Base-by-base conservation (phyloP, 345 rosid species). In the Anacardium occidentale region DNA sequence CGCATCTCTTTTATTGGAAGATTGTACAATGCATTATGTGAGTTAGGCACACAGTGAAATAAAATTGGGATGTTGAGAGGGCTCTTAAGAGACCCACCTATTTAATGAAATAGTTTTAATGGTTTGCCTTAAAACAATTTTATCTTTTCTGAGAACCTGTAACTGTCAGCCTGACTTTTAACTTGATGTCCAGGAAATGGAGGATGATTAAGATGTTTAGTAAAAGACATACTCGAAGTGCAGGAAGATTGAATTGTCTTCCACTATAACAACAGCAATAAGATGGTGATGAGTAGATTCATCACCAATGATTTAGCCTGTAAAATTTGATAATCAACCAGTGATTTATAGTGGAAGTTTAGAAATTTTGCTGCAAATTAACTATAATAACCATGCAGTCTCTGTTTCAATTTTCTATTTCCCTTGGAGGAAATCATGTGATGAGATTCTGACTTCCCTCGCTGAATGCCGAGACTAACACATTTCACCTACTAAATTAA, bases 381-480 rank as follows among this genome's bases (percentile, higher is more conserved):
- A 34, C 37, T 3, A 0, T 34, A 34, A 34, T 32, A 10, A 52
- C 50, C n/a, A n/a, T 29, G 32, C 32, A 29, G 32, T 29, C n/a
- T n/a, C n/a, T n/a, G n/a, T n/a, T n/a, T n/a, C n/a, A n/a, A n/a
- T 29, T 29, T 29, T 29, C 32, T 29, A 29, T 29, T 29, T 29
- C 32, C 32, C 3, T 10, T 13, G 51, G 51, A 47, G 14, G 51
- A 47, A 29, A 22, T 34, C n/a, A 17, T 11, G 68, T 45, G 66
- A 68, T 54, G 72, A 64, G 75, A 64, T 67, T 66, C 68, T 66
- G 70, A 57, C 54, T 57, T 76, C n/a, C 53, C 55, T 47, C 7
- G 44, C 72, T 50, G 47, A 57, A 53, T 42, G n/a, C 21, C 57
- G 29, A 2, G 66, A 75, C 53, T 62, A 65, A 29, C 73, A 34